phyloP scores from a whole-genome alignment of 2,329 filamentous ascomycete species.

The Phialophora chinensis region DNA sequence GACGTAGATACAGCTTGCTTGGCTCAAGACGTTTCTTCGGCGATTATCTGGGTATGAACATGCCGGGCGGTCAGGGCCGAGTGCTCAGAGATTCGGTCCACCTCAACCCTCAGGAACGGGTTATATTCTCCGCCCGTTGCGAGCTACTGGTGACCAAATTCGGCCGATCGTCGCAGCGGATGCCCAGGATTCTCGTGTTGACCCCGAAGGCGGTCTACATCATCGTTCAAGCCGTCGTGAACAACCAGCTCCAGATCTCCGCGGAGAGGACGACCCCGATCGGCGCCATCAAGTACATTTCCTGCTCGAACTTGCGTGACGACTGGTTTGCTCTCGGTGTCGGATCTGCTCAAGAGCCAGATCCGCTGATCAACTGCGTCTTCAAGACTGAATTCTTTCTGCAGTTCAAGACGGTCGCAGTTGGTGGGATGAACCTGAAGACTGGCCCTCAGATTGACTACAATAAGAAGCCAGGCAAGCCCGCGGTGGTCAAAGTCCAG shows the following conservation, averaged over 20 bases:
- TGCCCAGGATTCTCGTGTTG: constrained; percentile 81
- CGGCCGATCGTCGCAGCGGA: constrained; percentile 91
- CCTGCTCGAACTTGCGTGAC: constrained; percentile 80
- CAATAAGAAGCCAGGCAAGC: constrained; percentile 96
- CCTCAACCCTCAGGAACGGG: constrained; percentile 73
- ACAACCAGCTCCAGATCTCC: constrained; percentile 79
- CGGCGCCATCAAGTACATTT: constrained; percentile 86
- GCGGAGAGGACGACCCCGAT: constrained; percentile 82
- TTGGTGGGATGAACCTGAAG: constrained; percentile 79
- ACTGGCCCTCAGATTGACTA: constrained; percentile 88
- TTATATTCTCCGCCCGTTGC: constrained; percentile 87
- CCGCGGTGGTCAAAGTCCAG: constrained; percentile 83
- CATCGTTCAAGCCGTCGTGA: constrained; percentile 80
- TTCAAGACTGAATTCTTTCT: constrained; percentile 98
- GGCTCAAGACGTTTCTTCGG: constrained; percentile 92
- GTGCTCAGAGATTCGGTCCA: constrained; percentile 77
- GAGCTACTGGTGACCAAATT: constrained; percentile 94
- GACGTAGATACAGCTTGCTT: constrained; percentile 85
- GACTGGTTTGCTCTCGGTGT: constrained; percentile 96
- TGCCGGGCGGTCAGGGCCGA: constrained; percentile 77
- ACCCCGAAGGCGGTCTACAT: constrained; percentile 89
- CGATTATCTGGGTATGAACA: constrained; percentile 90
- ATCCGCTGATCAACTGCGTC: constrained; percentile 90
- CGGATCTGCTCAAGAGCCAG: constrained; percentile 87
- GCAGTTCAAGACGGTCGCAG: constrained; percentile 80